Evolutionary conservation across 2,329 filamentous ascomycete genomes (phyloP).

Genomic region (Ceratocystiopsis brevicomis): DNA sequence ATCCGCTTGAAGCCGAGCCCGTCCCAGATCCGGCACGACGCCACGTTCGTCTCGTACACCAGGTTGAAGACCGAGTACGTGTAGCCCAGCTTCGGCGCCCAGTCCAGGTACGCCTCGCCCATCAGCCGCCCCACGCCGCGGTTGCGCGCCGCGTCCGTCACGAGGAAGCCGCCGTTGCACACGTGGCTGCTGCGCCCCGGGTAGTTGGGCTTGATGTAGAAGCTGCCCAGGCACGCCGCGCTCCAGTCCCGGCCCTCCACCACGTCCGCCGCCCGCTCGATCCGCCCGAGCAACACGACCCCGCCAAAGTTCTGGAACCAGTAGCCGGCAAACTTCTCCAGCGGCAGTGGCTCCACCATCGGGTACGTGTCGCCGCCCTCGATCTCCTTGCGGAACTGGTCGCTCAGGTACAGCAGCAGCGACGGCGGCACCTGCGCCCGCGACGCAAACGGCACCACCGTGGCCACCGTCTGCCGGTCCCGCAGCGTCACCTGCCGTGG

Average conservation of each 20-base stretch:
- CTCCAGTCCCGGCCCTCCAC: slow-evolving; percentile 52
- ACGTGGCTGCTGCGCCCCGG: slow-evolving; percentile 79
- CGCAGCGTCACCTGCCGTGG: slow-evolving; percentile 65
- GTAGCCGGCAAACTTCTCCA: slow-evolving; percentile 60
- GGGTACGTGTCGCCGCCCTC: slow-evolving; percentile 85
- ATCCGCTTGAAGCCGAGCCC: slow-evolving; percentile 83
- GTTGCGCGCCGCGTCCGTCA: slow-evolving; percentile 53
- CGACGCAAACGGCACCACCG: slow-evolving; percentile 66
- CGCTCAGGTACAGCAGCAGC: slow-evolving; percentile 57
- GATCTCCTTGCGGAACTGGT: slow-evolving; percentile 77
- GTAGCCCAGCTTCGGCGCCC: slow-evolving; percentile 66
- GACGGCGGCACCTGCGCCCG: slow-evolving; percentile 55
- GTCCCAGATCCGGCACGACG: slow-evolving; percentile 81
- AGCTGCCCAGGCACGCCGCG: slow-evolving; percentile 67
- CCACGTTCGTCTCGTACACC: slow-evolving; percentile 85
- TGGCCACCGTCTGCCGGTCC: slow-evolving; percentile 68
- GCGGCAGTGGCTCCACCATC: slow-evolving; percentile 57
- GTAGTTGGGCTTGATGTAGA: slow-evolving; percentile 90
- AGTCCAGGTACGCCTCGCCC: slow-evolving; percentile 60
- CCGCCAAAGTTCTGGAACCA: slow-evolving; percentile 87
- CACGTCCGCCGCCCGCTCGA: slow-evolving; percentile 40
- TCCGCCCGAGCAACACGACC: slow-evolving; percentile 67
- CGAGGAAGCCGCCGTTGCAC: slow-evolving; percentile 67
- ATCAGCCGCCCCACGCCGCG: slow-evolving; percentile 57
- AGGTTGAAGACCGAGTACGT: slow-evolving; percentile 88